Base-by-base conservation (phyloP, 192 early-diverging fungal genomes). In the Backusella psychrophila region DNA sequence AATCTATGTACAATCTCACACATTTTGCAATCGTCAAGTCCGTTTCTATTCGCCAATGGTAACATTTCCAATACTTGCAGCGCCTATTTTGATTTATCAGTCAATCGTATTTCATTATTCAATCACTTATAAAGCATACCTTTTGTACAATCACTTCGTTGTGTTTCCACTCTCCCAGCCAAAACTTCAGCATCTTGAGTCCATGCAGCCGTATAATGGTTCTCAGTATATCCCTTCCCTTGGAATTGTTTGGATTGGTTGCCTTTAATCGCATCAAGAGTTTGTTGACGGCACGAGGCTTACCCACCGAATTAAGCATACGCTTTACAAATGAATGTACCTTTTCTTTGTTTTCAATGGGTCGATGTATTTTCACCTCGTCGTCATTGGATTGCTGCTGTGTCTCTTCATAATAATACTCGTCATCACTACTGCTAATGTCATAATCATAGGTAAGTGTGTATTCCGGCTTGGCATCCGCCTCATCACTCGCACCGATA, bases 11-110 rank as follows among this genome's bases (percentile, higher is more conserved):
- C 81, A 14, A 85, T 81, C 14, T 89, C 92, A 66, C 93, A 91
- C 66, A 98, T 80, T 19, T 90, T 84, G 42, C 86, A 90, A 52
- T 94, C 95, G 34, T 92, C 89, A 19, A 97, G 87, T 1, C 90
- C 85, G 79, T 98, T 96, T 36, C 92, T 82, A 14, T 93, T 91
- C 9, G 92, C 77, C 17, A 96, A 88, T 17, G 96, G 96, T 70
- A 98, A 86, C 26, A 85, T 85, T 7, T 89, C 86, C 59, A 98
- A 81, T n/a, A 95, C 90, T 8, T 59, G 35, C 8, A 82, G 53
- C 0, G 72, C 80, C 80, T 82, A 34, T 33, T 44, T 63, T 63
- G 26, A 59, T 26, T 29, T 23, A 42, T 77, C 15, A 38, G 19
- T 74, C 69, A 29, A 3, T 44, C 29, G 33, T 19, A 35, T 9